Evolutionary conservation across 495 filamentous ascomycete genomes (phyloP).

Genomic region (Aspergillus heteromorphus): DNA sequence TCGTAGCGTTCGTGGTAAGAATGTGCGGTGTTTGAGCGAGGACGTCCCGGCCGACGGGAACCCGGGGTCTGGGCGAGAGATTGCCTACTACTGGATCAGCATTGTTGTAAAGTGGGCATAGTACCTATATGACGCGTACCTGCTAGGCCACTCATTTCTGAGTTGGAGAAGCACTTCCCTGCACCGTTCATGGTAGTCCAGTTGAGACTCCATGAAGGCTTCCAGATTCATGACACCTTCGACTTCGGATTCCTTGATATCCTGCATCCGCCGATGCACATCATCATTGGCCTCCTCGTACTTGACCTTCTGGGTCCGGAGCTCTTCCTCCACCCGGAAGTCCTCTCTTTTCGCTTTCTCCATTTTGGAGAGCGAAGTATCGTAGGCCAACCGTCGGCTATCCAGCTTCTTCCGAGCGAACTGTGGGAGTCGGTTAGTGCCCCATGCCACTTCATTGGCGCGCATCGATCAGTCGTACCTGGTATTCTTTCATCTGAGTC

Average conservation of each 20-base stretch:
- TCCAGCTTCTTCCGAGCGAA: slow-evolving; percentile 92
- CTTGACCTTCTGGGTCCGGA: slow-evolving; percentile 86
- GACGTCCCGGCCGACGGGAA: slow-evolving; percentile 39
- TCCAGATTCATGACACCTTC: slow-evolving; percentile 79
- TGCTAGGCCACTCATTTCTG: slow-evolving; percentile 62
- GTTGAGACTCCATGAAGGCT: slow-evolving; percentile 81
- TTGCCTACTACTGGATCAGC: slow-evolving; percentile 24
- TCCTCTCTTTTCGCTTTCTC: slow-evolving; percentile 93
- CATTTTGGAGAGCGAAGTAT: slow-evolving; percentile 85
- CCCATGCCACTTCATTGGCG: slow-evolving; percentile 3
- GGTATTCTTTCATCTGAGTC: slow-evolving; percentile 96
- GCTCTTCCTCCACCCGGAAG: slow-evolving; percentile 88
- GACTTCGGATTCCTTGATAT: slow-evolving; percentile 86
- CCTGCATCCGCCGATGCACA: slow-evolving; percentile 88
- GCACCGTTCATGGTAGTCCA: slow-evolving; percentile 87
- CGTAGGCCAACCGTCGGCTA: slow-evolving; percentile 81
- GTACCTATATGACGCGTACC: slow-evolving; percentile 36
- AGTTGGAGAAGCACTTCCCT: slow-evolving; percentile 66
- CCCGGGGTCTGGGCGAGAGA: slow-evolving; percentile 21
- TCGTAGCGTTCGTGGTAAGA: slow-evolving; percentile 56
- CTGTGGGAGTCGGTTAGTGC: slow-evolving; percentile 34
- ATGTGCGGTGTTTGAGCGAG: slow-evolving; percentile 58
- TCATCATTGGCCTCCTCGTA: slow-evolving; percentile 96
- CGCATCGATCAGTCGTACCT: slow-evolving; percentile 46
- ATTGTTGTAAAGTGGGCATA: not conserved